Evolutionary conservation across 1,284 basidiomycete species (phyloP).

Genomic region (Ustilago nuda): DNA sequence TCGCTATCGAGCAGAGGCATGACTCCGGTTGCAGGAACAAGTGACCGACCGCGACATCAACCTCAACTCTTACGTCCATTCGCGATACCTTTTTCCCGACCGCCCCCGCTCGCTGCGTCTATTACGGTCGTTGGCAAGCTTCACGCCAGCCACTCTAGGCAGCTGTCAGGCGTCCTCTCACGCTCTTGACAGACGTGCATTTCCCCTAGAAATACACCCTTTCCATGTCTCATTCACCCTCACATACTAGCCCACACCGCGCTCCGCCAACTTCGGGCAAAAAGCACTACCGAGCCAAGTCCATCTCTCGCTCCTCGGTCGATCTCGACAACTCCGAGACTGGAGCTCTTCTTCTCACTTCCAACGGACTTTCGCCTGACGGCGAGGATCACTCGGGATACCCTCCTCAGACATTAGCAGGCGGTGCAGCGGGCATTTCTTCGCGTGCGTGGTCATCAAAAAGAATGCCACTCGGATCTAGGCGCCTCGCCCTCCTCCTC

Average conservation of each 20-base stretch:
- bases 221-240: slow-evolving; percentile 41
- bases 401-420: slow-evolving; percentile 24
- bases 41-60: neutral
- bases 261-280: slow-evolving; percentile 29
- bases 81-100: neutral
- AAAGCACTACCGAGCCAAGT: slow-evolving; percentile 47
- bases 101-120: slow-evolving; percentile 5
- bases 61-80: slow-evolving; percentile 1
- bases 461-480: slow-evolving; percentile 50
- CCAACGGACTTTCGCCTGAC: slow-evolving; percentile 36
- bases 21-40: slow-evolving; percentile 12
- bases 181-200: slow-evolving; percentile 10
- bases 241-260: slow-evolving; percentile 21
- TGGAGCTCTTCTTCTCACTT: slow-evolving; percentile 32
- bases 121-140: slow-evolving; percentile 11
- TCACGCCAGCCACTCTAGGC: slow-evolving; percentile 3
- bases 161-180: slow-evolving; percentile 15
- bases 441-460: slow-evolving; percentile 25
- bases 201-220: neutral
- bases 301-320: slow-evolving; percentile 37
- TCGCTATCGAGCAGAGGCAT: neutral
- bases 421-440: slow-evolving; percentile 14
- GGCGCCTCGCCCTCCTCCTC: slow-evolving; percentile 40
- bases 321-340: slow-evolving; percentile 51
- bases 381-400: slow-evolving; percentile 21